Base-by-base conservation (phyloP, 345 rosid species). In the Noccaea bulbosa region DNA sequence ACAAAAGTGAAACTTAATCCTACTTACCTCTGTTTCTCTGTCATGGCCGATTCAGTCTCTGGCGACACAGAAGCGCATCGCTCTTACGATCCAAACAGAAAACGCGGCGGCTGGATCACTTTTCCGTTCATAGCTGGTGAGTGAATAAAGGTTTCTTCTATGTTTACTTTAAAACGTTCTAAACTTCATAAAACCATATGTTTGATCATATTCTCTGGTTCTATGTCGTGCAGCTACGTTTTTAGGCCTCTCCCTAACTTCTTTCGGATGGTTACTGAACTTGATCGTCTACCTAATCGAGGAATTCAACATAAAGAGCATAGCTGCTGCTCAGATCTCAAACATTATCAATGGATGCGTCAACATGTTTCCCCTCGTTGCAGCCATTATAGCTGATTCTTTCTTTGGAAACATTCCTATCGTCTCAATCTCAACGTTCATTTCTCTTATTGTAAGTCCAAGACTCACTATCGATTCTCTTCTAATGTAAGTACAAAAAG, bases 31-130 rank as follows among this genome's bases (percentile, higher is more conserved):
- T 55, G n/a, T 55, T 3, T 73, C 58, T 65, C 51, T 47, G 6
- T 14, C 67, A 68, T 75, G 74, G 78, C 68, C 68, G 35, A 8
- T 46, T 32, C 58, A 46, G 49, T 46, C 39, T 46, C 58, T 6
- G 14, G 11, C 65, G 71, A 74, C 12, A 30, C 20, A 47, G 74
- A 78, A 68, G 62, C 81, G 0, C 66, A 68, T 3, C 9, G 35
- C 43, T 56, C 70, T 40, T 4, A 49, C 32, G 46, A 74, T 22
- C 14, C 11, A 30, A 38, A 8, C 24, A 6, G 14, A 35, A 79
- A 82, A 39, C 69, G 51, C 22, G 86, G 84, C 27, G 78, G 79
- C 51, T 85, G 86, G 89, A 58, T 75, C 39, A 83, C 92, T 35
- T 77, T 82, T 56, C 85, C 86, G 9, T 87, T 85, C 80, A 66